A percentile compares a stretch with the other conserved stretches of the same genome.
Evolutionary conservation across 2,329 filamentous ascomycete genomes (phyloP).

Genomic region (Colletotrichum magnum): DNA sequence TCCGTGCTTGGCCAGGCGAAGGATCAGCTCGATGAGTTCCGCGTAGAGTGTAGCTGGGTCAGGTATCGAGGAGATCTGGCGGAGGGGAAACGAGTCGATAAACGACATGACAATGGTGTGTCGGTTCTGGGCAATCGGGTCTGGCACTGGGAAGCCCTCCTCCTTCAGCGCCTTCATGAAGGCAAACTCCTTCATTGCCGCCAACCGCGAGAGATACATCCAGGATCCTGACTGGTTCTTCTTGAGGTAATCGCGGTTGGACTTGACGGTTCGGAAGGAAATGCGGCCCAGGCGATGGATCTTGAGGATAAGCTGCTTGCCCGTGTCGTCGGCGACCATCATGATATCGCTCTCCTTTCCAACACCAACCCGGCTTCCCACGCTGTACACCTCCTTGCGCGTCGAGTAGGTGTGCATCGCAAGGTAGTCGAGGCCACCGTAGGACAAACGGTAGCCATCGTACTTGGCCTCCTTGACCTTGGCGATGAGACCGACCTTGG

Average conservation of each 20-base stretch:
- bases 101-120: constrained; percentile 98
- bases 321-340: constrained; percentile 86
- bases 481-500: constrained; percentile 92
- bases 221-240: constrained; percentile 86
- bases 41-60: constrained; percentile 89
- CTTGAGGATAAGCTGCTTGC: constrained; percentile 87
- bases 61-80: constrained; percentile 87
- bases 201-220: constrained; percentile 97
- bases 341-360: constrained; percentile 99
- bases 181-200: constrained; percentile 93
- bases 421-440: constrained; percentile 98
- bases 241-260: constrained; percentile 94
- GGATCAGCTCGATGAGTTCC: constrained; percentile 89
- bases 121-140: constrained; percentile 88
- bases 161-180: constrained; percentile 91
- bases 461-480: constrained; percentile 97
- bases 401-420: constrained; percentile 91
- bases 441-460: constrained; percentile 96
- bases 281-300: constrained; percentile 96
- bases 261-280: constrained; percentile 96
- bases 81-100: constrained; percentile 91
- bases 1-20: constrained; percentile 86
- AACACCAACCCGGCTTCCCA: constrained; percentile 94
- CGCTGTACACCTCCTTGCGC: constrained; percentile 85
- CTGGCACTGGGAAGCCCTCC: constrained; percentile 90